Base-by-base conservation (phyloP, 305 asterid species). In the Fraxinus baroniana region DNA sequence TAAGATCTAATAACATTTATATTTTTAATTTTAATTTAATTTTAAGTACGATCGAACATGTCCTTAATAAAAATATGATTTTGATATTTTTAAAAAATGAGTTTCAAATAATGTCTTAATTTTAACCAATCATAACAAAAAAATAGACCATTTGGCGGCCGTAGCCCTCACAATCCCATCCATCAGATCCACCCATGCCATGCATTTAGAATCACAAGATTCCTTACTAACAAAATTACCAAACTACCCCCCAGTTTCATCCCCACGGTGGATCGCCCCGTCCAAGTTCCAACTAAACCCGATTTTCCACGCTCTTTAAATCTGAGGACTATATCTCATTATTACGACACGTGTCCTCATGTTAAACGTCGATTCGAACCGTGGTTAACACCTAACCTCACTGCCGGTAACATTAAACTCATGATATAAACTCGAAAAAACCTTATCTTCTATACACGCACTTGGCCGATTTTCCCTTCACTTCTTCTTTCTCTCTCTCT, bases 371-470 rank as follows among this genome's bases (percentile, higher is more conserved):
- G 2, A 62, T 70, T 55, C 0, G 5, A 44, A 83, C 89, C 78
- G 80, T 81, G 78, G 93, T 88, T 88, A 82, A 86, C 57, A 37
- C 55, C 82, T 74, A 55, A 89, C 89, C 88, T 79, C 87, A 82
- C 37, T 84, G 90, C 44, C 32, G 10, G 91, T 83, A 77, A 84
- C 87, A 52, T 55, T 78, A 83, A 88, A 88, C 74, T 68, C 37
- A 68, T 12, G 36, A 88, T 28, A 68, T 68, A 84, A 79, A 55
- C 80, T 41, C 75, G 74, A 82, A 46, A 80, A 87, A 87, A 89
- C 91, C 95, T 94, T 89, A 94, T 92, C 95, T 88, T 89, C 95
- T 83, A 86, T 81, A 80, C 90, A 87, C 86, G 77, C 80, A 79
- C 32, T 75, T 12, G 26, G 26, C 81, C 85, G 22, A 52, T 77